Evolutionary conservation across 768 basidiomycete species (phyloP), one percentile per base, ranked within the genome.

Genomic region (Boletellus emodensis): DNA sequence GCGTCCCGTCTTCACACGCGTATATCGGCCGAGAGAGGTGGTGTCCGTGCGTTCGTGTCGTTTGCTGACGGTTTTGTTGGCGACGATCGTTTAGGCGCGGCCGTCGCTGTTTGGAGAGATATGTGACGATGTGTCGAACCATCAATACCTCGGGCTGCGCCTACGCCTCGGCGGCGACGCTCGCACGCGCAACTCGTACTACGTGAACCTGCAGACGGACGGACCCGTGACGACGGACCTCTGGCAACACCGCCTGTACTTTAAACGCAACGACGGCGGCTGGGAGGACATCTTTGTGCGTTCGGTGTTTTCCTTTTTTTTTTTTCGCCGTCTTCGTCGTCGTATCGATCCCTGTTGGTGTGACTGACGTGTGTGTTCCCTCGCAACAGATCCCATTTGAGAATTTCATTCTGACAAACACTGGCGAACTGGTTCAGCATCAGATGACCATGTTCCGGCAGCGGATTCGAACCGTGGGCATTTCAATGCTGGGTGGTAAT

Each of bases 211-310:
- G 40, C 94, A 96, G 66, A 95, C 93, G 3, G 87, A 92, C 45
- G 87, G 89, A 1, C 77, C 82, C 39, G 75, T 89, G 43, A 79
- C 83, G 44, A 86, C 83, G 34, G 92, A 95, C 64, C 72, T 98
- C n/a, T 98, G 90, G 85, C 95, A 96, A 63, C 94, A 97, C 58
- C 80, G 90, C 32, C 74, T 98, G n/a, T 90, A 81, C 69, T 88
- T 94, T 64, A 73, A 77, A 44, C 77, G 80, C 48, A 71, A 74
- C 24, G 79, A 84, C 50, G 78, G 81, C 22, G 71, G 74, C 4
- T 94, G 92, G 92, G 87, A 93, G 64, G 84, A 91, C 60, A 65
- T 94, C 14, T 84, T 84, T 61, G 90, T 90, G 55, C 58, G 84
- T 76, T 37, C 53, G 26, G 61, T 20, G 51, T 22, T 24, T 2